Evolutionary conservation across 2,329 filamentous ascomycete genomes (phyloP), one percentile per base, ranked within the genome.

Genomic region (Epichloe uncinata): DNA sequence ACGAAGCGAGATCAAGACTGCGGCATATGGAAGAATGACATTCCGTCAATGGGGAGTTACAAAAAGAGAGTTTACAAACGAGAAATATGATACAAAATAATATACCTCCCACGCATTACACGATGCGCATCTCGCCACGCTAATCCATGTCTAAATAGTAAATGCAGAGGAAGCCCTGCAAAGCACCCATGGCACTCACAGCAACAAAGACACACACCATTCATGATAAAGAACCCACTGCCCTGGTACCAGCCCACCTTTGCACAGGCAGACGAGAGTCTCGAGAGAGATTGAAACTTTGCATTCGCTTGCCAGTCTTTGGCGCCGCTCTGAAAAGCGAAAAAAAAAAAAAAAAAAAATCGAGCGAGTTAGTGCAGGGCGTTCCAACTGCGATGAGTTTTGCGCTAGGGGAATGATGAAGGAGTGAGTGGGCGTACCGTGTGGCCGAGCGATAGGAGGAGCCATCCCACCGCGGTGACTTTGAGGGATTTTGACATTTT

Each of bases 121-220:
- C 26, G 26, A 30, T 0, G 62, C 64, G 3, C 64, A 66, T 46
- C 56, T 63, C 0, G 54, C 65, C 13, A 42, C 5, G 9, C 33
- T 36, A 2, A 3, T 56, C 63, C 16, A 22, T 16, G 18, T 16
- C 33, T 42, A 50, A 18, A 42, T 45, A 7, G 45, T 33, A 44
- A 54, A 52, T 4, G 48, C 53, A 33, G 53, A 44, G 38, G 52
- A 53, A n/a, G 12, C 33, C 44, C 53, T 55, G 52, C 48, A 55
- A 30, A 7, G 52, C 52, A 34, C 52, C 53, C 33, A 53, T 48
- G 34, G 34, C 41, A 20, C 42, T 42, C 6, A 52, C 51, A 26
- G 50, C 52, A 20, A 54, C 30, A 47, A 38, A 41, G 20, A 45
- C 30, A 51, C 53, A 5, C 22, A 52, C 54, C 54, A 22, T 48